These are phyloP conservation scores for Calonectria pteridis DNA, from an alignment of 2,329 filamentous ascomycete genomes.

Conservation along the genomic window DNA sequence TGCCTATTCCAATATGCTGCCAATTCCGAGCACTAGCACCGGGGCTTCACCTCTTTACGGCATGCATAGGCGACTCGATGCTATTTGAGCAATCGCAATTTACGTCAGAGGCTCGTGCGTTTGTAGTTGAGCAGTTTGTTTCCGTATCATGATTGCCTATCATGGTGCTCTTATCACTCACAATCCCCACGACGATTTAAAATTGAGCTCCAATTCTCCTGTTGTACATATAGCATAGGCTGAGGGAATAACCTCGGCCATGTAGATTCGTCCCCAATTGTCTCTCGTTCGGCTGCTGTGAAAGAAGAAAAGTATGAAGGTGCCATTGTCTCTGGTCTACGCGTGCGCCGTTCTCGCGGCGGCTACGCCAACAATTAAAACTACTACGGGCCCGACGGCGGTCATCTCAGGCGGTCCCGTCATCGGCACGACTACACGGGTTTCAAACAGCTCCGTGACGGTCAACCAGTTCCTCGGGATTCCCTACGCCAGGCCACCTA, in stretches of 20 bases:
- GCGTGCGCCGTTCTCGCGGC: background rate
- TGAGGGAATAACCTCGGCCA: background rate
- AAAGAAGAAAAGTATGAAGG: background rate
- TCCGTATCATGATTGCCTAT: background rate
- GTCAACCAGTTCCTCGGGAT: background rate
- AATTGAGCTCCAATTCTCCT: background rate
- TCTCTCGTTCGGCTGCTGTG: background rate
- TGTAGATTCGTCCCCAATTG: background rate
- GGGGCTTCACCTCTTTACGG: background rate
- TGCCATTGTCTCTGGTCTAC: background rate
- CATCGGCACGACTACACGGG: background rate
- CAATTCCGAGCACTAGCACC: background rate
- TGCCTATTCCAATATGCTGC: background rate
- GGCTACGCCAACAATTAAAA: background rate
- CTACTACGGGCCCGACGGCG: background rate
- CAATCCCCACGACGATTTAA: background rate
- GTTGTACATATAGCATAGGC: background rate
- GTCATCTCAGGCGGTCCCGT: background rate
- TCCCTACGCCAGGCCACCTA: background rate
- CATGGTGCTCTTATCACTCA: background rate
- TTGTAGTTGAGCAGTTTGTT: background rate
- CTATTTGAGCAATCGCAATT: background rate
- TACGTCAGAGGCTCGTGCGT: background rate
- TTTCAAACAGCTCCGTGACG: background rate
- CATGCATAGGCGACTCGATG: background rate